A percentile compares a stretch with the other conserved stretches of the same genome.
phyloP scores from a whole-genome alignment of 192 early-diverging fungal species.

The Rhizoclosmatium sp. region DNA sequence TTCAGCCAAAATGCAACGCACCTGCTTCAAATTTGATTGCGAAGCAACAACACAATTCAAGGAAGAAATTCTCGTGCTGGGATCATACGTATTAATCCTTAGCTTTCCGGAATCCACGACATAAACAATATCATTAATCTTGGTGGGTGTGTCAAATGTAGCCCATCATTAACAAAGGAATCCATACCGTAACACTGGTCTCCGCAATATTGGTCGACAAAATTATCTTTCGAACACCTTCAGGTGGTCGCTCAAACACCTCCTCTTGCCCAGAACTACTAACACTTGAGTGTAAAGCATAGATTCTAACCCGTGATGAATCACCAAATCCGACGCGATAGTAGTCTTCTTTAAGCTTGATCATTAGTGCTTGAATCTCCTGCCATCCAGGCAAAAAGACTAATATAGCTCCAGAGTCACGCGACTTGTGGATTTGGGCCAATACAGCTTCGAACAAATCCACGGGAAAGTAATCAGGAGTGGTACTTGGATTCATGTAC shows the following conservation, averaged over 20 bases:
- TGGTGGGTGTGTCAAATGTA: too few species aligned
- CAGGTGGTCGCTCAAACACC: conserved; percentile 70
- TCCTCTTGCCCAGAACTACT: conserved; percentile 73
- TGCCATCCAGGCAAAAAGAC: conserved; percentile 73
- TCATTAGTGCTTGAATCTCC: conserved; percentile 72
- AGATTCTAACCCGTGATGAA: conserved; percentile 39
- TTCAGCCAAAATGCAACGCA: conserved; percentile 15
- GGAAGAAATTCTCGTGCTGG: conserved; percentile 47
- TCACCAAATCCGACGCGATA: conserved; percentile 63
- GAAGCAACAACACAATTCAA: conserved; percentile 47
- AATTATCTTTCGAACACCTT: conserved; percentile 75
- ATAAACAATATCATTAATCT: conserved; percentile 79
- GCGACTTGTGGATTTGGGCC: conserved; percentile 55
- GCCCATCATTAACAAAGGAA: conserved; percentile 18
- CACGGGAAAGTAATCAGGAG: conserved; percentile 51
- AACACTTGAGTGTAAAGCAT: conserved; percentile 71
- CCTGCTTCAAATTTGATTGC: conserved; percentile 58
- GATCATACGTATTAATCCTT: conserved; percentile 70
- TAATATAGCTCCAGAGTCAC: conserved; percentile 69
- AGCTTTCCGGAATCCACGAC: conserved; percentile 81
- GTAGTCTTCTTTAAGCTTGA: conserved; percentile 54
- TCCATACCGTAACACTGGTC: conserved; percentile 79
- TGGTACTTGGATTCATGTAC: background rate
- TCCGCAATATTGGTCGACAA: conserved; percentile 85
- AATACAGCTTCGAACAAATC: conserved; percentile 66